Conservation (phyloP, 768 basidiomycete species). For the Leccinum longicurvipes region DNA sequence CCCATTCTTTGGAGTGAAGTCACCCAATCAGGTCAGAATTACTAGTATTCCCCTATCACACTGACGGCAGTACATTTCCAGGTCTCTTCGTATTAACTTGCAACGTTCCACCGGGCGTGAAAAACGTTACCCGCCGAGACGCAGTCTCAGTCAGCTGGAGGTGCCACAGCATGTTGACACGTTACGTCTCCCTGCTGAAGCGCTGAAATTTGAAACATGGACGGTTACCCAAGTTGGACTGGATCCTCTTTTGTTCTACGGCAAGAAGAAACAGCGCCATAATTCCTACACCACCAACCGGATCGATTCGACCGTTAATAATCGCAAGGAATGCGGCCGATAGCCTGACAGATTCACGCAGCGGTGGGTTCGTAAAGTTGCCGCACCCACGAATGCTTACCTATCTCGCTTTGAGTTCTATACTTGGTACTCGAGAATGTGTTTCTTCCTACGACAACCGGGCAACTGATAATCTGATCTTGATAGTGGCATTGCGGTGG, state of each 20-base stretch:
- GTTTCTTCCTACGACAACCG: slow-evolving; percentile 1
- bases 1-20: neutral
- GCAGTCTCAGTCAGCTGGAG: neutral
- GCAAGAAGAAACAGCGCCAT: neutral
- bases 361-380: neutral
- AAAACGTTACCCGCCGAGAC: neutral
- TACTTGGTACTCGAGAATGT: neutral
- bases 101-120: neutral
- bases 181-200: neutral
- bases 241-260: neutral
- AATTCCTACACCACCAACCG: neutral
- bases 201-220: neutral
- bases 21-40: neutral
- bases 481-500: slow-evolving; percentile 1
- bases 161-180: neutral
- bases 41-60: neutral
- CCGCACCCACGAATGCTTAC: neutral
- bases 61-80: neutral
- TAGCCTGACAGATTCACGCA: neutral
- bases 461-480: slow-evolving; percentile 1
- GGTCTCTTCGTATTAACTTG: neutral
- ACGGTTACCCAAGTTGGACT: neutral
- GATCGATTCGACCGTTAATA: neutral
- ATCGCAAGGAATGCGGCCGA: slow-evolving; percentile 3
- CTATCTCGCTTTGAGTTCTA: slow-evolving; percentile 11